Evolutionary conservation across 129 eudicot species (phyloP), one percentile per base, ranked within the genome.

Genomic region (Deinandra increscens): DNA sequence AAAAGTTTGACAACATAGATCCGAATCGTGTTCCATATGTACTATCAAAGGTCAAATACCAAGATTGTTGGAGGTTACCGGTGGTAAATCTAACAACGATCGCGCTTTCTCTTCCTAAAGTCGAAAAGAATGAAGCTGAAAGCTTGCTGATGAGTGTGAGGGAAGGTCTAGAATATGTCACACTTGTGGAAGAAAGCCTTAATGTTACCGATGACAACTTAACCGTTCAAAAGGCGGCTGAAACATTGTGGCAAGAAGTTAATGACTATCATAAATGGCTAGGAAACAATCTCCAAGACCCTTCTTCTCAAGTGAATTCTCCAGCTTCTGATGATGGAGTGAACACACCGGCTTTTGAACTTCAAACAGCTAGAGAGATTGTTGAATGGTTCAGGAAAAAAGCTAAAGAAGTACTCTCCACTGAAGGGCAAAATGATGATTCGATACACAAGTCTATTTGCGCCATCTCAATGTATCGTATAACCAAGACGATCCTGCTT

Each of bases 41-140:
- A 33, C n/a, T 4, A 2, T 36, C 11, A 3, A 34, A 60, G 36
- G 66, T 39, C 8, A 0, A 6, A 14, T 34, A 60, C 8, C 0
- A 23, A 7, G 33, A 64, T 22, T 19, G 38, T 4, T 42, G 69
- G 69, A 64, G 53, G 11, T 42, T 64, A 22, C 37, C 53, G 3
- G 43, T 64, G 69, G 69, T 64, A 64, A 41, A 53, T 33, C 26
- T 64, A 4, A 64, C 54, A 20, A 64, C 53, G 3, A 64, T 64
- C 10, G 69, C 54, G 11, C 3, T 41, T 29, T 2, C 19, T 42
- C 69, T 64, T 22, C 54, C 69, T 20, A 42, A 42, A 7, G 22
- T 64, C 12, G 17, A 41, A 41, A 42, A 42, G 11, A 5, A 12
- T 5, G 26, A 39, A 64, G 69, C 42, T 64, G 53, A 64, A 9